phyloP scores from a whole-genome alignment of 2,329 filamentous ascomycete genomes.

The Magnaporthiopsis poae region DNA sequence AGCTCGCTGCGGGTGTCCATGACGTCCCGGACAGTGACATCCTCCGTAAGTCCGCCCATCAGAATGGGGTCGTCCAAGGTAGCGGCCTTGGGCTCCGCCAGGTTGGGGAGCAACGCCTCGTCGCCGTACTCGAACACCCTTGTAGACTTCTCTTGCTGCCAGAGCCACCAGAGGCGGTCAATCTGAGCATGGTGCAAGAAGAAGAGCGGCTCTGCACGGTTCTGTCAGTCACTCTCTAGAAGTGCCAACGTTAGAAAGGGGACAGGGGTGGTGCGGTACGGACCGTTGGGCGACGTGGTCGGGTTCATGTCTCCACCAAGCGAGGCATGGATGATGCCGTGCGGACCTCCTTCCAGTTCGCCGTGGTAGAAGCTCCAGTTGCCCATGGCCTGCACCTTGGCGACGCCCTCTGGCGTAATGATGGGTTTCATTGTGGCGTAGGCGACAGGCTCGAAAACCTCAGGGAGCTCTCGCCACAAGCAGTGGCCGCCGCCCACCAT shows the following conservation, averaged over 20 bases:
- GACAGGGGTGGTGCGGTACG: background rate
- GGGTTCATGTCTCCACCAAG: conserved; percentile 15
- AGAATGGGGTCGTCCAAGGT: background rate
- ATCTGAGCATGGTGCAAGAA: conserved; percentile 19
- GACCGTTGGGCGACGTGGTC: background rate
- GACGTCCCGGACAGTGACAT: background rate
- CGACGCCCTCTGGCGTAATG: conserved; percentile 14
- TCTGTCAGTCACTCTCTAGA: conserved; percentile 11
- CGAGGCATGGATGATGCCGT: conserved; percentile 19
- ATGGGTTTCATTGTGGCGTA: conserved; percentile 15
- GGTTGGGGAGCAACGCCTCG: background rate
- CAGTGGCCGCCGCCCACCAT: conserved; percentile 18
- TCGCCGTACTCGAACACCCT: background rate
- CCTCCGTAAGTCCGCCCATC: background rate
- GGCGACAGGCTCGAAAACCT: background rate
- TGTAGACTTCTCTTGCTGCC: conserved; percentile 11
- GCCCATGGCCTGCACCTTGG: background rate
- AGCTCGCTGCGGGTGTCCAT: background rate
- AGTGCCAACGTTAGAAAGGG: background rate
- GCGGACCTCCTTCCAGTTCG: conserved; percentile 23
- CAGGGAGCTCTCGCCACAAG: background rate
- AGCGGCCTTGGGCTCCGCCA: background rate
- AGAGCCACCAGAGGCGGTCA: conserved; percentile 14
- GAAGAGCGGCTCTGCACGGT: conserved; percentile 17
- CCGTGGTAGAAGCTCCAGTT: conserved; percentile 10